Evolutionary conservation across 176 grass and related monocot genomes (phyloP), one percentile per base, ranked within the genome.

Genomic region (Eragrostis nindensis): DNA sequence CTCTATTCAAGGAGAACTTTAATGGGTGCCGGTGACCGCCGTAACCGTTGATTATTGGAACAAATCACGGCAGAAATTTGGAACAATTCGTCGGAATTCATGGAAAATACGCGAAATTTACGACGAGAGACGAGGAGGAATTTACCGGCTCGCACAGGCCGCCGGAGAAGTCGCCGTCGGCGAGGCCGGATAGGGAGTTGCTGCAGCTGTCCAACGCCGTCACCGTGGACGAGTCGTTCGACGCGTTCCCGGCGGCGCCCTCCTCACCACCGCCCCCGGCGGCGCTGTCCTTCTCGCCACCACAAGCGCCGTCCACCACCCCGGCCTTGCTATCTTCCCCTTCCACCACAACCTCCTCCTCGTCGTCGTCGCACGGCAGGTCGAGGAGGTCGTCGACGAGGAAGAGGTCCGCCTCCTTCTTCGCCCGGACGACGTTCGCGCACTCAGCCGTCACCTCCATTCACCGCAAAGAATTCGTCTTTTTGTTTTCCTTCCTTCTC

Each of bases 341-440:
- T 10, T 87, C 54, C 49, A 13, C 80, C 64, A 55, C 19, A 65
- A 41, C 77, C 46, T 14, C 80, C 10, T 75, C 83, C 3, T 83
- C 92, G 0, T 92, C 87, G 7, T 89, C 94, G 84, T 93, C 92
- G 49, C 92, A 86, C 7, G 90, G 82, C 43, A 99, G 88, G 79
- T 95, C 90, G 11, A 99, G 88, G 30, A 93, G 90, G 25, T 99
- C 92, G 18, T 99, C 96, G 46, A 99, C 92, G n/a, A 90, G 52
- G 75, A 92, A 98, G 18, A 87, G 29, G 77, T 98, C 92, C 2
- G 50, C 85, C 57, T 83, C 92, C 73, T 91, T 93, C 88, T 90
- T 99, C 76, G 68, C 90, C 55, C 71, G 38, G 26, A 67, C 84
- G 49, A 8, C 64, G 57, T 57, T 74, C 17, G 56, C 27, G 67